Evolutionary conservation across 2,329 filamentous ascomycete species (phyloP).

Genomic region (Epicoccum sorghinum): DNA sequence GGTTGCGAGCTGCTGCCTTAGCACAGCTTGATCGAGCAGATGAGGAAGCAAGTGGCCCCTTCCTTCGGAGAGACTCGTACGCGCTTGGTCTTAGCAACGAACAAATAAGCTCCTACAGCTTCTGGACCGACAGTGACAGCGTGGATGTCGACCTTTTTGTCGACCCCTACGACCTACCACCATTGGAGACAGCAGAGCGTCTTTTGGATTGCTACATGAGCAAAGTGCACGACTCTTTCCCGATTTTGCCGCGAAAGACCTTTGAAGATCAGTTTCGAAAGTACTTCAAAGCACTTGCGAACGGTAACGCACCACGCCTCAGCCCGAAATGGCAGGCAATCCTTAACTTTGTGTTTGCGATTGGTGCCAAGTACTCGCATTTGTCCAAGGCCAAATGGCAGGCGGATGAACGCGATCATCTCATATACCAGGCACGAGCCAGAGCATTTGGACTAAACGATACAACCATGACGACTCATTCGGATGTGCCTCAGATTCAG

Average conservation of each 20-base stretch:
- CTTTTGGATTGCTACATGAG: slow-evolving; percentile 47
- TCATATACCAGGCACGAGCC: slow-evolving; percentile 49
- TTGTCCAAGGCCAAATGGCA: slow-evolving; percentile 37
- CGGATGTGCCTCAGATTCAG: slow-evolving; percentile 49
- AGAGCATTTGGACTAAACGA: slow-evolving; percentile 41
- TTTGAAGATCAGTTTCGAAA: slow-evolving; percentile 44
- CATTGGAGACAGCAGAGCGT: slow-evolving; percentile 36
- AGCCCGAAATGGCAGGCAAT: slow-evolving; percentile 47
- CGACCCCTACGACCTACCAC: slow-evolving; percentile 43
- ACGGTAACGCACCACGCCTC: slow-evolving; percentile 23
- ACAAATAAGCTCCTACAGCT: slow-evolving; percentile 40
- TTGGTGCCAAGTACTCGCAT: slow-evolving; percentile 49
- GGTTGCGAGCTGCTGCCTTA: slow-evolving; percentile 35
- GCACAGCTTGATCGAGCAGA: slow-evolving; percentile 28
- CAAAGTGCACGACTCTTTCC: slow-evolving; percentile 48
- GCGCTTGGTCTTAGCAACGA: slow-evolving; percentile 19
- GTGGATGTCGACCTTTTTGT: slow-evolving; percentile 33
- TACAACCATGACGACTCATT: slow-evolving; percentile 36
- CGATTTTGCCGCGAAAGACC: slow-evolving; percentile 41
- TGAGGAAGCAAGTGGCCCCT: slow-evolving; percentile 9
- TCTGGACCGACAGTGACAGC: slow-evolving; percentile 42
- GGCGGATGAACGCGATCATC: slow-evolving; percentile 40
- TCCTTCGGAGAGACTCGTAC: slow-evolving; percentile 15
- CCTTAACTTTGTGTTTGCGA: slow-evolving; percentile 51
- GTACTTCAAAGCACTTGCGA: slow-evolving; percentile 36